Conservation (phyloP, 129 eudicot genomes). For the Tagetes patula region DNA sequence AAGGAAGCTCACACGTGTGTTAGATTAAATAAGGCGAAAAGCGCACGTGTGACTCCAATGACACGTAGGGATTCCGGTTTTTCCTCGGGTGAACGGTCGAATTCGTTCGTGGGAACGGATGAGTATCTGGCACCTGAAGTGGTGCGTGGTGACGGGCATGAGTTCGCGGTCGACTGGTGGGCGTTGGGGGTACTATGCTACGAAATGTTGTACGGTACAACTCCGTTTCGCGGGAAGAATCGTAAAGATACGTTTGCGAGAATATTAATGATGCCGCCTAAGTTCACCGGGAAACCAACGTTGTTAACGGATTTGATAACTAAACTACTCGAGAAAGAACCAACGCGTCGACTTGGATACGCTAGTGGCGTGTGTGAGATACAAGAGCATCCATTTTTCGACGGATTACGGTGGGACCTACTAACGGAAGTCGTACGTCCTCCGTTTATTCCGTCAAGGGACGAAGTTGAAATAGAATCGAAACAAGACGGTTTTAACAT, state of each 20-base stretch:
- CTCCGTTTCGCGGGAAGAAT: slow-evolving; percentile 76
- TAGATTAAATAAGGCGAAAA: slow-evolving; percentile 51
- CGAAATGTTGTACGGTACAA: slow-evolving; percentile 88
- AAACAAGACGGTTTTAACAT: slow-evolving; percentile 33
- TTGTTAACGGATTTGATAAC: slow-evolving; percentile 63
- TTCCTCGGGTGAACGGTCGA: slow-evolving; percentile 54
- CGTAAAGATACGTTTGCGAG: slow-evolving; percentile 71
- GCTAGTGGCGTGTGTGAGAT: slow-evolving; percentile 73
- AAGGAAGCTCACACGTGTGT: not conserved
- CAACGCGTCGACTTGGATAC: slow-evolving; percentile 72
- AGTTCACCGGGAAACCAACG: slow-evolving; percentile 54
- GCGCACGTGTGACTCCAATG: slow-evolving; percentile 70
- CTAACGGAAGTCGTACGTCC: slow-evolving; percentile 76
- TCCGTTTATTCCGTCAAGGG: slow-evolving; percentile 69
- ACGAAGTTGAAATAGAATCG: slow-evolving; percentile 32
- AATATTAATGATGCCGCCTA: slow-evolving; percentile 56
- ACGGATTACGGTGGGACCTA: slow-evolving; percentile 69
- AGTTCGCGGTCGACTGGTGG: slow-evolving; percentile 93
- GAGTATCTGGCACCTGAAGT: slow-evolving; percentile 92
- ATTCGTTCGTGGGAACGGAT: slow-evolving; percentile 90
- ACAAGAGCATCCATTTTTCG: slow-evolving; percentile 63
- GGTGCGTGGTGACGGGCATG: slow-evolving; percentile 81
- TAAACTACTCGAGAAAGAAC: slow-evolving; percentile 66
- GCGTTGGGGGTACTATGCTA: slow-evolving; percentile 69
- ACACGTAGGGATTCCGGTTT: slow-evolving; percentile 37